Base-by-base conservation (phyloP, 2,329 filamentous ascomycete genomes). In the Fusarium liriodendri region DNA sequence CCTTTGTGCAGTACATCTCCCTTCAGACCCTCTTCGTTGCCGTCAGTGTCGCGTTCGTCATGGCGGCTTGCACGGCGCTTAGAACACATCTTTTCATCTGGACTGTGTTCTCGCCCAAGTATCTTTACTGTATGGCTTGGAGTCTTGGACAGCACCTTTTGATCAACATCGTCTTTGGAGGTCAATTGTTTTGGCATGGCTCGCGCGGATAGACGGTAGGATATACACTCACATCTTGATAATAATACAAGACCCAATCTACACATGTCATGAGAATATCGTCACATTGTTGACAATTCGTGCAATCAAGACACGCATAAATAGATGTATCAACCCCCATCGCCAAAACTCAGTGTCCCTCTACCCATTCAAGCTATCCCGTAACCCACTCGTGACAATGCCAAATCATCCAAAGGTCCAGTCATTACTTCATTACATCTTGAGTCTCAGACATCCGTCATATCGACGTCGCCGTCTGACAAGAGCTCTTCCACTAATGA, bases 41-140 rank as follows among this genome's bases (percentile, higher is more conserved):
- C 1, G 85, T 86, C 1, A 91, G 90, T 72, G 83, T 94, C 62
- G 83, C 90, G 4, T 92, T 91, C 55, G 92, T 98, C 27, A 98
- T 98, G 96, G 90, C 89, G 16, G 95, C 96, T 18, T 99, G 97
- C 82, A 95, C 93, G 57, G 87, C 89, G 9, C 82, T 99, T 79
- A 87, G 96, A 75, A 95, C 94, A 33, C 97, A 99, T 86, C 83
- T 99, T 67, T 99, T 99, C 81, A 95, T 99, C 71, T 99, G 97
- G 97, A 98, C 96, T 1, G 97, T 99, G 13, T 99, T 99, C 82
- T 97, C 94, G 73, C 97, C 97, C 0, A 99, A 98, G 83, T 98
- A 95, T 82, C 84, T 99, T 75, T 99, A 97, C 81, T 94, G 91
- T 73, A 93, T 97, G 87, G 95, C 93, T 16, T 99, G 97, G 97